phyloP scores from a whole-genome alignment of 257 asterid genomes.

The Petunia secreta region DNA sequence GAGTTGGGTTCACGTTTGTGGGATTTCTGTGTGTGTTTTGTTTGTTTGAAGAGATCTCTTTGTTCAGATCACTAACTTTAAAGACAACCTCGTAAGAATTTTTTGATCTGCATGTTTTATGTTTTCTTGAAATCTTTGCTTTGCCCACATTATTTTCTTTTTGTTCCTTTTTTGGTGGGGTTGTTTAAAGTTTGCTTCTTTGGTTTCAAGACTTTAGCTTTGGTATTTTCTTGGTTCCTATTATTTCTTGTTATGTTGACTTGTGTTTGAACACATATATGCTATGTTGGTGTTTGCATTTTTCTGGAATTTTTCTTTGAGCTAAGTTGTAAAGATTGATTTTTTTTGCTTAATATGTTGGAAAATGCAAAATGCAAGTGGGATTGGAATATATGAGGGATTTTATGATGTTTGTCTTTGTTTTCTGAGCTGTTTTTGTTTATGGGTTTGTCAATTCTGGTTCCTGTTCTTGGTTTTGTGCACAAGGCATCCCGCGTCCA shows the following conservation, averaged over 20 bases:
- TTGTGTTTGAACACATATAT: neutral
- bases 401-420: neutral
- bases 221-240: neutral
- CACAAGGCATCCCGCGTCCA: no score
- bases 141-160: neutral
- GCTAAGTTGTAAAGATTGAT: neutral
- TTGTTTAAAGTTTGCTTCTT: conserved; percentile 18
- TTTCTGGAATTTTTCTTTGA: neutral
- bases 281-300: conserved; percentile 18
- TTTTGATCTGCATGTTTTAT: conserved; percentile 24
- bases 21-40: conserved; percentile 27
- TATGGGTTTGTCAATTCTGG: neutral
- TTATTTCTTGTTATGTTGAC: conserved; percentile 1
- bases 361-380: neutral
- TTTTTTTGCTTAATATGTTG: neutral
- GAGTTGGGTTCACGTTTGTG: conserved; percentile 34
- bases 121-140: neutral
- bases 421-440: neutral
- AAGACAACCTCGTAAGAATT: conserved; percentile 22
- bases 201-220: neutral
- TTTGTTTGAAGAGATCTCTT: conserved; percentile 22
- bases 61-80: conserved; percentile 27
- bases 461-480: no score
- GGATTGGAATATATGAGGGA: neutral
- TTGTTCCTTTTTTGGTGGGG: conserved; percentile 20